phyloP scores from a whole-genome alignment of 805 yeast genomes.

The Saturnispora ahearnii region DNA sequence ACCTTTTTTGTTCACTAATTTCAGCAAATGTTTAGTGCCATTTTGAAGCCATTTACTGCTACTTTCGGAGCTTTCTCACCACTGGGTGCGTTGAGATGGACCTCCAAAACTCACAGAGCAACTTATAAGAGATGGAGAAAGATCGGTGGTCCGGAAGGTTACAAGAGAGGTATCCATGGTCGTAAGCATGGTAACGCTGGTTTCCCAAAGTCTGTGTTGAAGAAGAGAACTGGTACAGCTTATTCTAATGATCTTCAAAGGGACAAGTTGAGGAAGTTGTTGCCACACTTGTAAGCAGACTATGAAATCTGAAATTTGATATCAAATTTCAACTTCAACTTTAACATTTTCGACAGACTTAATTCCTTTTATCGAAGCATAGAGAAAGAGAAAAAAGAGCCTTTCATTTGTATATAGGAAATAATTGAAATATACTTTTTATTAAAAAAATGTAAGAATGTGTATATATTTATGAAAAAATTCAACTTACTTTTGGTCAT shows the following conservation, averaged over 20 bases:
- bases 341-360: no score
- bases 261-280: slow-evolving; percentile 46
- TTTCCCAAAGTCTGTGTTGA: slow-evolving; percentile 57
- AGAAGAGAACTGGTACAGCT: slow-evolving; percentile 51
- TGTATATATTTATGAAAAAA: background rate
- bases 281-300: slow-evolving; percentile 34
- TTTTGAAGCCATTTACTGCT: slow-evolving; percentile 7
- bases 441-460: background rate
- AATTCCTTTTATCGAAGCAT: no score
- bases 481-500: background rate
- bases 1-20: background rate
- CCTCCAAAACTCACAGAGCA: slow-evolving; percentile 74
- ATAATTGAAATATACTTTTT: background rate
- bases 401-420: background rate
- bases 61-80: slow-evolving; percentile 17
- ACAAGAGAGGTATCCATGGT: slow-evolving; percentile 67
- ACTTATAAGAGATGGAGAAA: slow-evolving; percentile 82
- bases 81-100: slow-evolving; percentile 16
- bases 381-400: no score
- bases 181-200: slow-evolving; percentile 92
- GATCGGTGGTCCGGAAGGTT: slow-evolving; percentile 47
- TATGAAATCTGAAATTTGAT: background rate
- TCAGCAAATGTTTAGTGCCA: slow-evolving; percentile 13
- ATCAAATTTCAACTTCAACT: background rate
- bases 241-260: slow-evolving; percentile 47